Conservation (phyloP, 2,329 filamentous ascomycete genomes). For the Aspergillus sojae region DNA sequence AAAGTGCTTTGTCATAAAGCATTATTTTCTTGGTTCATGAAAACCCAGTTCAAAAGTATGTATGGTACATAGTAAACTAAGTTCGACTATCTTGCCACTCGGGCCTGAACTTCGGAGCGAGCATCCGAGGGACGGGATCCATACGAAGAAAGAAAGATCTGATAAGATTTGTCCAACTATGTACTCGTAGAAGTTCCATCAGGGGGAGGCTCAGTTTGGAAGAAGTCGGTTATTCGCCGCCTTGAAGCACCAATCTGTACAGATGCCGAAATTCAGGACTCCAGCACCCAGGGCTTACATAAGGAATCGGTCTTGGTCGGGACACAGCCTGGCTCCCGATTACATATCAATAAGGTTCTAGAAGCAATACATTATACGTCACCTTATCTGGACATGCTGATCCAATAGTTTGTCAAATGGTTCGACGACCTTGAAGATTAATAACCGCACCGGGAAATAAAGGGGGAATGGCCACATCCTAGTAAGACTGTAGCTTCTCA, state of each 20-base stretch:
- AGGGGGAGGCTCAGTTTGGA: not conserved
- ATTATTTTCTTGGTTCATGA: not conserved
- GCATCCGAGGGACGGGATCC: not conserved
- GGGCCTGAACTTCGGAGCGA: not conserved
- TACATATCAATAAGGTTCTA: conserved; percentile 1
- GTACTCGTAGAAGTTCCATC: not conserved
- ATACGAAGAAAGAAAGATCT: conserved; percentile 7
- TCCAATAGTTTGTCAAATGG: not conserved
- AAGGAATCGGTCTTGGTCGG: not conserved
- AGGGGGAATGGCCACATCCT: not conserved
- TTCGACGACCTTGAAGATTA: not conserved
- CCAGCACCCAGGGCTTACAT: not conserved
- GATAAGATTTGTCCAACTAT: conserved; percentile 16
- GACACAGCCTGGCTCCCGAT: not conserved
- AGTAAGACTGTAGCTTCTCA: not conserved
- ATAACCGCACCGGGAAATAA: not conserved
- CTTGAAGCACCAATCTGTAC: not conserved
- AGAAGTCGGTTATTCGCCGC: not conserved
- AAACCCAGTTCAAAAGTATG: not conserved
- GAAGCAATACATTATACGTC: not conserved
- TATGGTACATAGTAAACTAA: not conserved
- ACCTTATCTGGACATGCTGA: not conserved
- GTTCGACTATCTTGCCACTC: not conserved
- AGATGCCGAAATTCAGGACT: not conserved
- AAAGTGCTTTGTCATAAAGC: not conserved